A percentile compares a stretch with the other conserved stretches of the same genome.
Evolutionary conservation across 768 basidiomycete genomes (phyloP).

Genomic region (Panaeolus cyanescens): DNA sequence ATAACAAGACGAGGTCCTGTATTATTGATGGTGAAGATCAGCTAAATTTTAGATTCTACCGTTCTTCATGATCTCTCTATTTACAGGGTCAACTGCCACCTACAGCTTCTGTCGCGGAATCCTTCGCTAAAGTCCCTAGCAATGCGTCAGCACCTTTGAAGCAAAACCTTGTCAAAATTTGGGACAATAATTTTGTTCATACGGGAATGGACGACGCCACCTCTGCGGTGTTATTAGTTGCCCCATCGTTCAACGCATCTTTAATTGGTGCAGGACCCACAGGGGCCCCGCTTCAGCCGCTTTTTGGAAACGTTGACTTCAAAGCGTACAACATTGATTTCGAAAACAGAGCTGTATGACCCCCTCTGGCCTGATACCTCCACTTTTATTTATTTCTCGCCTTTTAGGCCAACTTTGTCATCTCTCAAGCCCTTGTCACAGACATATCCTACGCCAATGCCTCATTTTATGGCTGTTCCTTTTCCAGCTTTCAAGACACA

Average conservation of each 20-base stretch:
- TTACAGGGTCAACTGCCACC: conserved; percentile 52
- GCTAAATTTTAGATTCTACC: not conserved
- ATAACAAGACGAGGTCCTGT: conserved; percentile 55
- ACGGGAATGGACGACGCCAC: conserved; percentile 54
- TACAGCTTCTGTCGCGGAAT: conserved; percentile 33
- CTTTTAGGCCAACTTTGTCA: conserved; percentile 52
- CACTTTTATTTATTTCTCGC: not conserved
- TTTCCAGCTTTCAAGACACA: conserved; percentile 65
- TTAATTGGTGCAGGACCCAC: conserved; percentile 62
- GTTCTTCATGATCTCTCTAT: conserved; percentile 8
- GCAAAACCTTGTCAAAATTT: conserved; percentile 58
- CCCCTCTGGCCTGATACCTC: too few species aligned
- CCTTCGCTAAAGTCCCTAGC: conserved; percentile 32
- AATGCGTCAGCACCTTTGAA: conserved; percentile 33
- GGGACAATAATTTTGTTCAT: conserved; percentile 45
- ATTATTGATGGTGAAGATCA: conserved; percentile 49
- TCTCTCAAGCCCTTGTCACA: conserved; percentile 63
- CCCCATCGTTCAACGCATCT: conserved; percentile 56
- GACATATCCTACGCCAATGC: conserved; percentile 67
- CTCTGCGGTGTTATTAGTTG: conserved; percentile 59
- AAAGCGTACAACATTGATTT: conserved; percentile 70
- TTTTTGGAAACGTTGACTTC: conserved; percentile 60
- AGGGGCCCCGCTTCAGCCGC: conserved; percentile 52
- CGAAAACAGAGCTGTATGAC: conserved; percentile 62
- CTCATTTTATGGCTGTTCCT: conserved; percentile 65